A percentile compares a stretch with the other conserved stretches of the same genome.
phyloP scores from a whole-genome alignment of 1,284 basidiomycete species.

The Ganoderma multipileum region DNA sequence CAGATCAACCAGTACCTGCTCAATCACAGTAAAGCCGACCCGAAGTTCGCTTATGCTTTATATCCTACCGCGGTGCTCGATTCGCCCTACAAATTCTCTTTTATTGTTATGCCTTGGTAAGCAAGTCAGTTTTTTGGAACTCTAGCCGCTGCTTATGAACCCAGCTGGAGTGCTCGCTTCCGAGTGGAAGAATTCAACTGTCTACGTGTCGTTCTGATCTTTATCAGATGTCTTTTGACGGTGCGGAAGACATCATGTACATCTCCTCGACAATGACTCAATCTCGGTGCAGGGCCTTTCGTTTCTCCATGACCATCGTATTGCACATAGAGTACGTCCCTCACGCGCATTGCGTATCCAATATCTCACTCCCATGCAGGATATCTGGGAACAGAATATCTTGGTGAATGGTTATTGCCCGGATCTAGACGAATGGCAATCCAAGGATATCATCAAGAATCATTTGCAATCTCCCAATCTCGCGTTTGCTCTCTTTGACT shows the following conservation, averaged over 20 bases:
- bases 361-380: not conserved
- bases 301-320: not conserved
- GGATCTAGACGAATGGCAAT: not conserved
- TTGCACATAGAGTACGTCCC: conserved; percentile 4
- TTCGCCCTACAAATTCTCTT: conserved; percentile 8
- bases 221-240: conserved; percentile 6
- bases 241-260: not conserved
- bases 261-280: not conserved
- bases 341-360: too few relatives aligned
- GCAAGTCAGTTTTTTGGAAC: not conserved
- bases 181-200: not conserved
- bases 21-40: not conserved
- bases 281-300: not conserved
- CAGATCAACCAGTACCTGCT: not conserved
- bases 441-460: not conserved
- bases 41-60: not conserved
- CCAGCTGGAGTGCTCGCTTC: not conserved
- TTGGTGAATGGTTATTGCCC: conserved; percentile 6
- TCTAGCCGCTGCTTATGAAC: too few relatives aligned
- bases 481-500: conserved; percentile 5
- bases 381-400: not conserved
- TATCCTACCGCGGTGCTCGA: conserved; percentile 2
- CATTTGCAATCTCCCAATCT: not conserved
- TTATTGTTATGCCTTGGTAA: conserved; percentile 16
- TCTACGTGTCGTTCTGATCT: not conserved